Base-by-base conservation (phyloP, 1,139 yeast genomes). In the Scheffersomyces lignicola region DNA sequence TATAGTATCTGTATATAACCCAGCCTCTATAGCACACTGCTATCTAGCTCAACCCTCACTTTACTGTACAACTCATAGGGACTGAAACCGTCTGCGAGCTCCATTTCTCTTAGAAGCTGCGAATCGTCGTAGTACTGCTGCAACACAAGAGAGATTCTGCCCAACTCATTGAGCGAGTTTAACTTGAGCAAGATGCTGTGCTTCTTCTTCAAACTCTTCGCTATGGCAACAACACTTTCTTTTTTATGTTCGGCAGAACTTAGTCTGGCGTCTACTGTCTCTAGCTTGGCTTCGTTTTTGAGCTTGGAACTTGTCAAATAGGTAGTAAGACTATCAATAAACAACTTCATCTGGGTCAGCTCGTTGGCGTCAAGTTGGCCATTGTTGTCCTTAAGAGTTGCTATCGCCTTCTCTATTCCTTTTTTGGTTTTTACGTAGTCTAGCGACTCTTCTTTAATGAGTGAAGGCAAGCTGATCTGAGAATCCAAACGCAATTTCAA, bases 71-170 rank as follows among this genome's bases (percentile, higher is more conserved):
- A 6, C 10, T 26, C 13, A 26, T 26, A 26, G 6, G 20, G 29
- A 16, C 20, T 16, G 7, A 26, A 4, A 13, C 11, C n/a, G 9
- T 14, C n/a, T 7, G 9, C 18, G 7, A 10, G 21, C n/a, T 14
- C 20, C 3, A 26, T 5, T 11, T 4, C 4, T 26, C 20, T 14
- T 14, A 26, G 20, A 4, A 6, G 6, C 5, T 10, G 5, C n/a
- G 20, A 15, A 26, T 26, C 29, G n/a, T 26, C 29, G 11, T 15
- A 26, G 11, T 26, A 16, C 18, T 26, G 21, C n/a, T 14, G 21
- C 18, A 26, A 10, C 4, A 15, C 4, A 15, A 16, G 16, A 14
- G 18, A 18, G 12, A n/a, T 11, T 6, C 6, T 26, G 20, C 21
- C 16, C 13, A 26, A 16, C 6, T 26, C 20, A 15, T 4, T 15